Evolutionary conservation across 305 asterid genomes (phyloP), one percentile per base, ranked within the genome.

Genomic region (Withania somnifera): DNA sequence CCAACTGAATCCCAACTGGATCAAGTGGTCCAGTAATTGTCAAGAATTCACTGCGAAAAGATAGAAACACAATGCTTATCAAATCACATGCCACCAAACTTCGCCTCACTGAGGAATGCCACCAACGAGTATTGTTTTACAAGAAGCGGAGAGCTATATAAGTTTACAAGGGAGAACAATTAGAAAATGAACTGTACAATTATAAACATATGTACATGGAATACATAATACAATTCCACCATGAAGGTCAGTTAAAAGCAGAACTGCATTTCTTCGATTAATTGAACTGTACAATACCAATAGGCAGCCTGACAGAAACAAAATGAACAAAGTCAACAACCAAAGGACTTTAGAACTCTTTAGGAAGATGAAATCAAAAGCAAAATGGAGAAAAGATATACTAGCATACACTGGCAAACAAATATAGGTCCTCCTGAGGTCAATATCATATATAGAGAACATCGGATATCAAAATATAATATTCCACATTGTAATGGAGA

Each of bases 261-360:
- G 34, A 6, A 52, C 4, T 61, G 38, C 6, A 77, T 51, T 81
- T 81, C 83, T 32, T 81, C 53, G 14, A 32, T 67, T 47, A 30
- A 81, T 20, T 40, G 14, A 51, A 38, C 78, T 47, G 66, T 81
- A 50, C 54, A 22, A 63, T 80, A 28, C 38, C 83, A 28, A 64
- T 53, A 60, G 17, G 30, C 47, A 20, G 78, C 83, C 83, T 81
- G 83, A 50, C 61, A 50, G 22, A 75, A 17, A 75, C 61, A 75
- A 40, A 50, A 28, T 75, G 42, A 38, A 17, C 60, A 50, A n/a
- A 75, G 63, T 75, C 80, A 75, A 50, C 26, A 75, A 75, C 47
- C 0, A 50, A 50, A 17, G 61, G 14, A 50, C 50, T 5, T 45
- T 24, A 0, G 24, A 24, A 73, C 36, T 5, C 24, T 24, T 47